Evolutionary conservation across 2,329 filamentous ascomycete species (phyloP).

Genomic region (Fusarium mangiferae): DNA sequence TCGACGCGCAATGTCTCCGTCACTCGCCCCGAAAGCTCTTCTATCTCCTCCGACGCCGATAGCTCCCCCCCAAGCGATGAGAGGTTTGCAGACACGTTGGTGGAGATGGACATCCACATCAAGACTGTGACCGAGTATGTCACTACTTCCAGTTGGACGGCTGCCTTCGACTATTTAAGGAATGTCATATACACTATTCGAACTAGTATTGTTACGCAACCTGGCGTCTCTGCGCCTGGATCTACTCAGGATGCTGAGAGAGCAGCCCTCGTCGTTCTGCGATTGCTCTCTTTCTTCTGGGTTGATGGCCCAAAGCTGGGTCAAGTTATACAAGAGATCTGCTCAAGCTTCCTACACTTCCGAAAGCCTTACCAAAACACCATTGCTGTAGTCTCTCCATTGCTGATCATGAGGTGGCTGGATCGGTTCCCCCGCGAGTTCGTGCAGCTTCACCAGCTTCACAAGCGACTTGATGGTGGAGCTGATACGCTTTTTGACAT

Average conservation of each 20-base stretch:
- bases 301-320: conserved; percentile 71
- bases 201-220: conserved; percentile 54
- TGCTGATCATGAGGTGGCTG: conserved; percentile 73
- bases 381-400: conserved; percentile 69
- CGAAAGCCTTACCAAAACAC: conserved; percentile 72
- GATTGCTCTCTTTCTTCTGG: conserved; percentile 72
- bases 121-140: conserved; percentile 70
- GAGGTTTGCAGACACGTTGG: conserved; percentile 49
- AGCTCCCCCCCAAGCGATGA: conserved; percentile 35
- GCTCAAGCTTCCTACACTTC: conserved; percentile 74
- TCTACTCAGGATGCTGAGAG: conserved; percentile 62
- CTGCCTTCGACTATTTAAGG: conserved; percentile 68
- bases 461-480: conserved; percentile 71
- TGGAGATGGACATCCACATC: conserved; percentile 64
- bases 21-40: conserved; percentile 42
- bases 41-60: conserved; percentile 27
- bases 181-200: conserved; percentile 63
- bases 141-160: conserved; percentile 71
- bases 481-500: conserved; percentile 77
- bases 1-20: conserved; percentile 52
- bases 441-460: conserved; percentile 68
- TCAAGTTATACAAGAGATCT: conserved; percentile 71
- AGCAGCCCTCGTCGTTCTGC: conserved; percentile 63
- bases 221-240: conserved; percentile 48
- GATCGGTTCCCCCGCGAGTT: conserved; percentile 73